Evolutionary conservation across 78 protist species (phyloP).

Genomic region (Mastigamoeba balamuthi): DNA sequence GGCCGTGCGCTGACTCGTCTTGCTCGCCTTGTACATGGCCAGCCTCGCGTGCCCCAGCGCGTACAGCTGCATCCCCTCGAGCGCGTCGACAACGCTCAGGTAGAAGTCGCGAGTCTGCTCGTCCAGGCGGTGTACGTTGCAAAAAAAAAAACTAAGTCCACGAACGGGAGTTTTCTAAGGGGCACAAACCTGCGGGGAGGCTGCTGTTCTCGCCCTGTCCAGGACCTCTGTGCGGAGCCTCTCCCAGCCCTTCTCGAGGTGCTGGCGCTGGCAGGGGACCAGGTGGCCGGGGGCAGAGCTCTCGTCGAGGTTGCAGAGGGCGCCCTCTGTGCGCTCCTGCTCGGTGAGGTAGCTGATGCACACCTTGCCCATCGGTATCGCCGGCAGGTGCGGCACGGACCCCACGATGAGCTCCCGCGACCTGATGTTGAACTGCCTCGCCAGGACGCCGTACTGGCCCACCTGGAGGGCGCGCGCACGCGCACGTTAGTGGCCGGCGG

Average conservation of each 20-base stretch:
- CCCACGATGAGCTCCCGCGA: background rate
- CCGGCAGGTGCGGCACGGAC: background rate
- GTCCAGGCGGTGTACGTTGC: too few species aligned
- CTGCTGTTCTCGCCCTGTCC: too few species aligned
- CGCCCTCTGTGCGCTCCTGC: background rate
- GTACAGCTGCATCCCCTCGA: background rate
- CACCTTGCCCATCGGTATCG: background rate
- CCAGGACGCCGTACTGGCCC: background rate
- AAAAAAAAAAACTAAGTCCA: too few species aligned
- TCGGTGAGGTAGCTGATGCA: background rate
- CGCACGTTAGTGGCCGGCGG: too few species aligned
- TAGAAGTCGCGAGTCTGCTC: background rate
- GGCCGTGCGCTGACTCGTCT: background rate
- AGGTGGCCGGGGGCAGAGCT: background rate
- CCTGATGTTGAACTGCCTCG: background rate
- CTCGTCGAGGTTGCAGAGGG: background rate
- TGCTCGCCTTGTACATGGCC: background rate
- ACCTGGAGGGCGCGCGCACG: too few species aligned
- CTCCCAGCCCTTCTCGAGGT: background rate
- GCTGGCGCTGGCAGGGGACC: background rate
- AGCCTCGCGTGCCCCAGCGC: background rate
- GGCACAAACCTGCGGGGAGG: too few species aligned
- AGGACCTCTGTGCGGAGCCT: too few species aligned
- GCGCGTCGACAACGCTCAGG: background rate
- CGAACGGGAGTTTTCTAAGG: too few species aligned